Percentiles rank a stretch among this genome's conserved stretches.
Conservation (phyloP, 108 stramenopile genomes). For the Pseudonitzschia pungens region DNA sequence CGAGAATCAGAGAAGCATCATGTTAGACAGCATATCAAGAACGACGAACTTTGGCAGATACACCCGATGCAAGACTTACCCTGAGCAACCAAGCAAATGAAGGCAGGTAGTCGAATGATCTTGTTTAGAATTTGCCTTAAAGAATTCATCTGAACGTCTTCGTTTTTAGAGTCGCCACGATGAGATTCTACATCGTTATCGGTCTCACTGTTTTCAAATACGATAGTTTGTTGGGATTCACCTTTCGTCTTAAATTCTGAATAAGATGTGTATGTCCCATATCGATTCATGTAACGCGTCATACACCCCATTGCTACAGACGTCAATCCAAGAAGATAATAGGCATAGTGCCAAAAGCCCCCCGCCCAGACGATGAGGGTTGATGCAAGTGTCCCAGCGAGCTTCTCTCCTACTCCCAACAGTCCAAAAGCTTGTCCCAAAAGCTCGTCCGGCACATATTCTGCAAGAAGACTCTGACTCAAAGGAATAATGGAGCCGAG, state of each 20-base stretch:
- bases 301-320: conserved; percentile 39
- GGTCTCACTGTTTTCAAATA: neutral
- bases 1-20: too few relatives aligned
- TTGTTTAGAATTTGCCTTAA: conserved; percentile 42
- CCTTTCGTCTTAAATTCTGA: too few relatives aligned
- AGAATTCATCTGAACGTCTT: neutral
- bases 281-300: conserved; percentile 14
- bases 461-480: conserved; percentile 51
- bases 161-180: neutral
- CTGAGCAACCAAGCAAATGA: conserved; percentile 52
- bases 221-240: too few relatives aligned
- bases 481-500: conserved; percentile 54
- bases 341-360: conserved; percentile 36
- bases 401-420: conserved; percentile 48
- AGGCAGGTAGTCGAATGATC: conserved; percentile 44
- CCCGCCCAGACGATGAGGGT: conserved; percentile 40
- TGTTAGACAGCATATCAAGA: too few relatives aligned
- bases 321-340: conserved; percentile 35
- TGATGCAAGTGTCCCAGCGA: conserved; percentile 46
- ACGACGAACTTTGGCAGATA: too few relatives aligned
- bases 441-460: conserved; percentile 26
- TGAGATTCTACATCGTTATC: neutral
- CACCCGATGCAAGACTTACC: conserved; percentile 9
- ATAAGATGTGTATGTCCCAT: neutral
- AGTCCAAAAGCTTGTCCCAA: conserved; percentile 49